Conservation (phyloP, 2,329 filamentous ascomycete genomes). For the Elsinoe fawcettii region DNA sequence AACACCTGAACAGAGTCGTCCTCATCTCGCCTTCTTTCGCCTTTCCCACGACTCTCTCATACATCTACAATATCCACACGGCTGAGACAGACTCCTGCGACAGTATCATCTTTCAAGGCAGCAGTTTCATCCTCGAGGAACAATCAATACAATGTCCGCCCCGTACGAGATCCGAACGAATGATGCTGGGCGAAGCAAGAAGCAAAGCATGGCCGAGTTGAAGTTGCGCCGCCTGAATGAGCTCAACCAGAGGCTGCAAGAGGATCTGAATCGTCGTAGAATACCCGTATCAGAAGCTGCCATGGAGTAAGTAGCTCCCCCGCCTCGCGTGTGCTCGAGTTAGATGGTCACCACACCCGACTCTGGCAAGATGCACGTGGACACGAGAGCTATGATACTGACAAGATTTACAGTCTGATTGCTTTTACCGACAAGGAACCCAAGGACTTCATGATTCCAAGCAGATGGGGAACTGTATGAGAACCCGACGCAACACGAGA, state of each 20-base stretch:
- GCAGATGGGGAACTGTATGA: slow-evolving; percentile 77
- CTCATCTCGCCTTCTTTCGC: slow-evolving; percentile 10
- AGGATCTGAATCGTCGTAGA: slow-evolving; percentile 89
- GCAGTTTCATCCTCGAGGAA: neutral
- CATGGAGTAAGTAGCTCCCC: slow-evolving; percentile 37
- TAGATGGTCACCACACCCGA: neutral
- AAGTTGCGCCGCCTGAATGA: slow-evolving; percentile 95
- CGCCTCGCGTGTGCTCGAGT: neutral
- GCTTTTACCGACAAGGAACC: slow-evolving; percentile 92
- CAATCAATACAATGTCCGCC: slow-evolving; percentile 43
- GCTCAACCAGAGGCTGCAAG: slow-evolving; percentile 89
- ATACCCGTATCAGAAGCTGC: slow-evolving; percentile 94
- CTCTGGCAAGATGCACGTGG: neutral
- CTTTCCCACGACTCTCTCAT: neutral
- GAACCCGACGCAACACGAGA: neutral
- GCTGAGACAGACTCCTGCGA: neutral
- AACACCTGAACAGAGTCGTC: slow-evolving; percentile 7
- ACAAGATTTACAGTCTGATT: slow-evolving; percentile 62
- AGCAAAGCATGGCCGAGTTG: slow-evolving; percentile 98
- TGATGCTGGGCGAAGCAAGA: slow-evolving; percentile 73
- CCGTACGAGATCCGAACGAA: slow-evolving; percentile 60
- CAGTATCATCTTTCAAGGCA: neutral
- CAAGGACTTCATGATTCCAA: slow-evolving; percentile 97
- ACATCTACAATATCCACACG: neutral
- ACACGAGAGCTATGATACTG: neutral